Base-by-base conservation (phyloP, 306 rosid genomes). In the Astragalus glycyphyllos region DNA sequence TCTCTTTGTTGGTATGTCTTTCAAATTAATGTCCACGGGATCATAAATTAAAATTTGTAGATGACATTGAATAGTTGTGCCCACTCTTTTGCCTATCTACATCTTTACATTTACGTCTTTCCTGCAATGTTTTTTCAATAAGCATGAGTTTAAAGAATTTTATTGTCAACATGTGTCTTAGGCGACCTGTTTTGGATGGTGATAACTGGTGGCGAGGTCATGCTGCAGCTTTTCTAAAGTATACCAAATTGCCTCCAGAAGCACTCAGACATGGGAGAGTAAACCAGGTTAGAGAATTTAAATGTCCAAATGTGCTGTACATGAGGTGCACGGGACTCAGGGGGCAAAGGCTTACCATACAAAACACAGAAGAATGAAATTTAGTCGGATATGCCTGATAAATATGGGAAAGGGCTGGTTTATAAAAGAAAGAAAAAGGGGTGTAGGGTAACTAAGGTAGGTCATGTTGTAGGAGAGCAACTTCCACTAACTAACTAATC, bases 121-220 rank as follows among this genome's bases (percentile, higher is more conserved):
- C 13, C 47, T 32, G 49, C 53, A 53, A 32, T 64, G 23, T 76
- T 71, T 71, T 44, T 61, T 44, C 45, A 11, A 8, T 45, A 58
- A 74, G 50, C 50, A 58, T 45, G 66, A 31, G 46, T 54, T 58
- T 47, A 8, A 77, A 53, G 13, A 35, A 55, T 9, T 5, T 48
- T 32, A 37, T 57, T 16, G 60, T 34, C 56, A 54, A 41, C 47
- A 58, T 61, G 40, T 44, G 61, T 65, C 70, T 79, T 74, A 92
- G 98, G 71, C 86, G 84, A 68, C 98, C 98, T 11, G 69, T 66
- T 73, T 80, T 92, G 83, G 85, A 81, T 45, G 98, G 98, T 60
- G 98, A 92, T 88, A 92, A 92, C 81, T 92, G 96, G 91, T 86
- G 94, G 96, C 85, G 98, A 72, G 98, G 98, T 56, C 96, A 92